Evolutionary conservation across 148 eudicot genomes (phyloP), one percentile per base, ranked within the genome.

Genomic region (Rhododendron henanense): DNA sequence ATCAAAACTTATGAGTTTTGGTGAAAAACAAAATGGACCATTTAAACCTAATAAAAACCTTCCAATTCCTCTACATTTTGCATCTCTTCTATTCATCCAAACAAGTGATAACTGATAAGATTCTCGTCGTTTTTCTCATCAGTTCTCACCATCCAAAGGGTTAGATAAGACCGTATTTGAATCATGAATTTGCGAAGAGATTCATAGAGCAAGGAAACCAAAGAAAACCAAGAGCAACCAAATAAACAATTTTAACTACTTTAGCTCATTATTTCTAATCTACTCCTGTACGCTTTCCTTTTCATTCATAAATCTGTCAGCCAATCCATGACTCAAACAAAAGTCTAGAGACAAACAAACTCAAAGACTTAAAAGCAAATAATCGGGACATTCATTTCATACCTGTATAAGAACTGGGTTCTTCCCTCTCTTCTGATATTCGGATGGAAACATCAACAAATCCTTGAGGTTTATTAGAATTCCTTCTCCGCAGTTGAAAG

Each of bases 361-460:
- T 21, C 76, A 31, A 33, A 67, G 6, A 31, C 74, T 67, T 48
- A 10, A 47, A 55, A 55, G 35, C 39, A 85, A 69, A 51, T 10
- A 59, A 65, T 61, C 19, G 48, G 14, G 18, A 78, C 57, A 78
- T 41, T 78, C 57, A 14, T 25, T 19, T 77, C 50, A 13, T 67
- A 92, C 96, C 96, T 74, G 86, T 87, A 73, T 86, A 82, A 84
- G 94, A 90, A 78, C 87, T 79, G 47, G 89, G 50, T 23, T 91
- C 93, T 87, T 94, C 91, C 51, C 50, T 92, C 71, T 91, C 93
- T 82, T 88, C 91, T 10, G 94, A 94, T 53, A 93, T 79, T 77
- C 94, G 90, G 63, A 96, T 89, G 18, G 98, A 96, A 67, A 96
- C 89, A 92, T 96, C 98, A 74, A 96, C 89, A 87, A 96, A 93